Evolutionary conservation across 2,329 filamentous ascomycete genomes (phyloP).

Genomic region (Stemphylium lycopersici): DNA sequence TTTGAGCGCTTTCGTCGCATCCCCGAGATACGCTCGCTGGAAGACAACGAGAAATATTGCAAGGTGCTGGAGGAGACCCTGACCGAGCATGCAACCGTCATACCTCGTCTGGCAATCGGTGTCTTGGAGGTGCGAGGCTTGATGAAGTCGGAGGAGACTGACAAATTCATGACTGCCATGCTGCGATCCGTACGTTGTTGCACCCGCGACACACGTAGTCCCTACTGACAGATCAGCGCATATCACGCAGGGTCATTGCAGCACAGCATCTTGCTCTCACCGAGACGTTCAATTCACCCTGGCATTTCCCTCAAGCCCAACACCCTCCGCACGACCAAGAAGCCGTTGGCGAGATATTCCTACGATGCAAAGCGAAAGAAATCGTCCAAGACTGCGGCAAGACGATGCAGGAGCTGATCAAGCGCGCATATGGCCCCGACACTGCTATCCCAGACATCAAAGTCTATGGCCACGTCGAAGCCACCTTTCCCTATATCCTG

Average conservation of each 20-base stretch:
- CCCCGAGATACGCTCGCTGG: constrained; percentile 79
- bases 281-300: constrained; percentile 88
- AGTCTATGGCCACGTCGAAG: constrained; percentile 82
- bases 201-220: neutral
- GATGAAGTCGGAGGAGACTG: constrained; percentile 80
- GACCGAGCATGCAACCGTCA: constrained; percentile 87
- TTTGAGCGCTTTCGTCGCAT: constrained; percentile 89
- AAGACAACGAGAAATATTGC: constrained; percentile 91
- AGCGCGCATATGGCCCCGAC: constrained; percentile 73
- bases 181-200: constrained; percentile 73
- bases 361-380: constrained; percentile 88
- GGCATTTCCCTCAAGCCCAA: constrained; percentile 83
- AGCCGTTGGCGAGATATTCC: constrained; percentile 93
- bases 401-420: constrained; percentile 75
- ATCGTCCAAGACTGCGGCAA: constrained; percentile 83
- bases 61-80: constrained; percentile 78
- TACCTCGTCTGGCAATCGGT: constrained; percentile 92
- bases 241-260: constrained; percentile 93
- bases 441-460: constrained; percentile 79
- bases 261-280: constrained; percentile 96
- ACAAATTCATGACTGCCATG: constrained; percentile 94
- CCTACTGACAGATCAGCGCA: constrained; percentile 64
- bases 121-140: constrained; percentile 87
- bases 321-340: constrained; percentile 66
- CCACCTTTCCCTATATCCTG: constrained; percentile 94